phyloP scores from a whole-genome alignment of 768 basidiomycete species.

The Phaeolepiota aurea region DNA sequence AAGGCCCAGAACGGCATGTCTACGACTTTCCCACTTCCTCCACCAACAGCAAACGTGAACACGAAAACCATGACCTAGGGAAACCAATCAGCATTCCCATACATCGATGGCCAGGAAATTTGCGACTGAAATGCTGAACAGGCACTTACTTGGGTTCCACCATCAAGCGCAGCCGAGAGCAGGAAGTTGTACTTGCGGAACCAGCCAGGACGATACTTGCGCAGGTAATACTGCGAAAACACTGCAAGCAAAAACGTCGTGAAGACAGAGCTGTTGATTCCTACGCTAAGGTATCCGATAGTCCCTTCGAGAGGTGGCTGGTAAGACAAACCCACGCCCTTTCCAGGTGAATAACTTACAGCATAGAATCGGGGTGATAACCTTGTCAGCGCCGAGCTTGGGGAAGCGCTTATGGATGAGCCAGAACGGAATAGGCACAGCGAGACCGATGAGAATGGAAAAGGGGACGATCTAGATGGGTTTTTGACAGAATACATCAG shows the following conservation, averaged over 20 bases:
- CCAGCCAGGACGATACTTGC: constrained; percentile 37
- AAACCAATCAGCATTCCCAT: constrained; percentile 10
- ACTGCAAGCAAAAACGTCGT: constrained; percentile 32
- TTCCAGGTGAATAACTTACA: constrained; percentile 20
- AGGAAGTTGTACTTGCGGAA: constrained; percentile 37
- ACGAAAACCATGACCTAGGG: constrained; percentile 48
- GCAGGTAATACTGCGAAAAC: constrained; percentile 39
- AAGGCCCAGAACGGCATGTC: no score
- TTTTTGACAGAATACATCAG: constrained; percentile 30
- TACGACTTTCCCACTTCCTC: no score
- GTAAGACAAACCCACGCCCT: no score
- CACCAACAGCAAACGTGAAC: constrained; percentile 39
- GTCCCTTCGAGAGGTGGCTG: no score
- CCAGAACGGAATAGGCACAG: constrained; percentile 48
- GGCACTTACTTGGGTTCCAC: constrained; percentile 22
- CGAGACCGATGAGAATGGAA: constrained; percentile 38
- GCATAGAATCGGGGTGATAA: constrained; percentile 40
- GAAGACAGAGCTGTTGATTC: constrained; percentile 38
- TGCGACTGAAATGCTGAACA: no score
- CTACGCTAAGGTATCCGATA: constrained; percentile 41
- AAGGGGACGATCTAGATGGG: constrained; percentile 40
- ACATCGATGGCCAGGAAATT: no score
- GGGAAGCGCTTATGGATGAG: constrained; percentile 34
- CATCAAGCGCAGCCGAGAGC: constrained; percentile 27
- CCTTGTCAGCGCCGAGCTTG: constrained; percentile 32